Evolutionary conservation across 1,284 basidiomycete species (phyloP).

Genomic region (Microbotryum violaceum): DNA sequence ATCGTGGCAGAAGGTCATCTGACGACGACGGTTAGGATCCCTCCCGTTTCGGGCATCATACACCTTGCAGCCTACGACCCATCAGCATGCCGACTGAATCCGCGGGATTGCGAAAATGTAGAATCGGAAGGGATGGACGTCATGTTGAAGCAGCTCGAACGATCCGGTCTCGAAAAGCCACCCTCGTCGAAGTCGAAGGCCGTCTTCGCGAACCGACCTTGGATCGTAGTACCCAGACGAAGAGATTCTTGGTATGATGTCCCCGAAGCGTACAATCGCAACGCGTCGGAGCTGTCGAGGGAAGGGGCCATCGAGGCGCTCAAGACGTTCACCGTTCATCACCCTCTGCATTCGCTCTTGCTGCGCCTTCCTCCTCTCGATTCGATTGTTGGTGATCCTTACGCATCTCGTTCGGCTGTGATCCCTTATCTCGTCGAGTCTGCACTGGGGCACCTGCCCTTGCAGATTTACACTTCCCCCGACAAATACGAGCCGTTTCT

Average conservation of each 20-base stretch:
- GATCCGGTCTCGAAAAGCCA: slow-evolving; percentile 6
- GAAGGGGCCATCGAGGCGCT: slow-evolving; percentile 12
- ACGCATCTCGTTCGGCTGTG: slow-evolving; percentile 27
- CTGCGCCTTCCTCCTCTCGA: slow-evolving; percentile 31
- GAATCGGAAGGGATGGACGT: slow-evolving; percentile 26
- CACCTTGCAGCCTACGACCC: slow-evolving; percentile 34
- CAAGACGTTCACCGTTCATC: slow-evolving; percentile 17
- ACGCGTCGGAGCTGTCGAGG: slow-evolving; percentile 17
- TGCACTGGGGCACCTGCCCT: slow-evolving; percentile 32
- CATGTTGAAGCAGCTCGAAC: slow-evolving; percentile 16
- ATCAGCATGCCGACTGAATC: slow-evolving; percentile 22
- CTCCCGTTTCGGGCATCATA: slow-evolving; percentile 31
- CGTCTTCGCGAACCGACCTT: slow-evolving; percentile 21
- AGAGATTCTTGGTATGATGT: slow-evolving; percentile 29
- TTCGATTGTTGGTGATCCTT: slow-evolving; percentile 33
- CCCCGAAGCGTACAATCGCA: slow-evolving; percentile 10
- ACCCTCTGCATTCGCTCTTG: slow-evolving; percentile 30
- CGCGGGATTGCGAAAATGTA: slow-evolving; percentile 29
- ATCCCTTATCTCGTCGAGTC: slow-evolving; percentile 33
- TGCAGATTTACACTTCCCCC: slow-evolving; percentile 24
- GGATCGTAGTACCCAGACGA: slow-evolving; percentile 30
- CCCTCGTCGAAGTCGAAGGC: background rate
- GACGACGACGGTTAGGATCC: slow-evolving; percentile 22
- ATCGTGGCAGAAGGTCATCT: slow-evolving; percentile 23
- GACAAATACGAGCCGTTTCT: slow-evolving; percentile 26